Evolutionary conservation across 345 rosid genomes (phyloP).

Genomic region (Anastatica hierochuntica): DNA sequence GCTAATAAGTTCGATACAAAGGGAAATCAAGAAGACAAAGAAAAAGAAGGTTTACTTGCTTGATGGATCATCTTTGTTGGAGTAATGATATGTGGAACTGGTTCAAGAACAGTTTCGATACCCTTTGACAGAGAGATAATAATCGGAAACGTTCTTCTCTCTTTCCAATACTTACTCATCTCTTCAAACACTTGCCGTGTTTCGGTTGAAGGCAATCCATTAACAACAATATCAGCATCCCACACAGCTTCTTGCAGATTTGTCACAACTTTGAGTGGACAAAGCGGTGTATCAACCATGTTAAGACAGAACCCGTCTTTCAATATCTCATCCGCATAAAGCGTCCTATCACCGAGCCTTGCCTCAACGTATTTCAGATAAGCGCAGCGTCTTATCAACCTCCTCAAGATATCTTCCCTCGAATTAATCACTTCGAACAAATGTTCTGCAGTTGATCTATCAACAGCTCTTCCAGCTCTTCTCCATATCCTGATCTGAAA

Average conservation of each 20-base stretch:
- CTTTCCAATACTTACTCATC: slow-evolving; percentile 81
- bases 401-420: slow-evolving; percentile 82
- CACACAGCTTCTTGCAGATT: slow-evolving; percentile 96
- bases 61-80: slow-evolving; percentile 88
- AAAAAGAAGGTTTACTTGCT: slow-evolving; percentile 76
- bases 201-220: slow-evolving; percentile 94
- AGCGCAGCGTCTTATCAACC: slow-evolving; percentile 88
- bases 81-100: slow-evolving; percentile 76
- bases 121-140: slow-evolving; percentile 89
- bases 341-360: slow-evolving; percentile 81
- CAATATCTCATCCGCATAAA: slow-evolving; percentile 81
- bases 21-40: slow-evolving; percentile 28
- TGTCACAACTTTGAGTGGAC: slow-evolving; percentile 89
- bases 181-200: slow-evolving; percentile 78
- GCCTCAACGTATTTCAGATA: slow-evolving; percentile 94
- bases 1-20: slow-evolving; percentile 54
- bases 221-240: slow-evolving; percentile 95
- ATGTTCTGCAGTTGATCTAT: slow-evolving; percentile 72
- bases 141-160: slow-evolving; percentile 61
- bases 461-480: slow-evolving; percentile 71
- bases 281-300: slow-evolving; percentile 90
- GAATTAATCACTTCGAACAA: slow-evolving; percentile 97
- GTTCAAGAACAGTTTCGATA: slow-evolving; percentile 68
- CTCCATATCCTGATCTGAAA: slow-evolving; percentile 90
- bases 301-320: slow-evolving; percentile 95